Evolutionary conservation across 2,329 filamentous ascomycete genomes (phyloP).

Genomic region (Phaeosphaeriaceae sp.): DNA sequence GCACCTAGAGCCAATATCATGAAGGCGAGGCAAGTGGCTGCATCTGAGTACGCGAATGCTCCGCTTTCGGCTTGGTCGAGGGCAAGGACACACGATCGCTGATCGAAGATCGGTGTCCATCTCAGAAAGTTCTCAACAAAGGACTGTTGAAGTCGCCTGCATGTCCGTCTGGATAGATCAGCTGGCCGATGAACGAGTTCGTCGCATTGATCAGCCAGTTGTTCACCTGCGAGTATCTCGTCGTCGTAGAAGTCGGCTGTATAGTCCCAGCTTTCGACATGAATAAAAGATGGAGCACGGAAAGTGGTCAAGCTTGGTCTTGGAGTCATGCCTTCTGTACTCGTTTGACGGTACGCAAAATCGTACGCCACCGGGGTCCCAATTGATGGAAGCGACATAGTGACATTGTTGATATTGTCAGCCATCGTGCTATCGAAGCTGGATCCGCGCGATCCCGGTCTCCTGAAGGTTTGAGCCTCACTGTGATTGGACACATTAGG

Average conservation of each 20-base stretch:
- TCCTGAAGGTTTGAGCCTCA: constrained; percentile 13
- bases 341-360: constrained; percentile 35
- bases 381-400: constrained; percentile 17
- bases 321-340: constrained; percentile 30
- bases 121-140: constrained; percentile 38
- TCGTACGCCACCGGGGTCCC: constrained; percentile 24
- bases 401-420: constrained; percentile 18
- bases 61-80: constrained; percentile 20
- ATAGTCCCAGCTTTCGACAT: constrained; percentile 38
- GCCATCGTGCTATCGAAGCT: constrained; percentile 22
- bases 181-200: constrained; percentile 15
- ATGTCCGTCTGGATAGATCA: constrained; percentile 27
- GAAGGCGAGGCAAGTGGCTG: constrained; percentile 29
- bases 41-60: constrained; percentile 14
- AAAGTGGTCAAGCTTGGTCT: constrained; percentile 33
- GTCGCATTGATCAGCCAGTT: constrained; percentile 32
- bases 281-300: constrained; percentile 27
- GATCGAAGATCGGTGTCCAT: constrained; percentile 37
- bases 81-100: constrained; percentile 24
- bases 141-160: constrained; percentile 29
- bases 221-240: constrained; percentile 32
- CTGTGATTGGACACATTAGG: constrained; percentile 23
- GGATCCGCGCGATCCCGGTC: constrained; percentile 18
- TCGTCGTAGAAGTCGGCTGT: constrained; percentile 37
- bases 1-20: constrained; percentile 32